Percentiles rank a stretch among this genome's conserved stretches.
phyloP scores from a whole-genome alignment of 352 stramenopile genomes.

The Pythium dissimile region DNA sequence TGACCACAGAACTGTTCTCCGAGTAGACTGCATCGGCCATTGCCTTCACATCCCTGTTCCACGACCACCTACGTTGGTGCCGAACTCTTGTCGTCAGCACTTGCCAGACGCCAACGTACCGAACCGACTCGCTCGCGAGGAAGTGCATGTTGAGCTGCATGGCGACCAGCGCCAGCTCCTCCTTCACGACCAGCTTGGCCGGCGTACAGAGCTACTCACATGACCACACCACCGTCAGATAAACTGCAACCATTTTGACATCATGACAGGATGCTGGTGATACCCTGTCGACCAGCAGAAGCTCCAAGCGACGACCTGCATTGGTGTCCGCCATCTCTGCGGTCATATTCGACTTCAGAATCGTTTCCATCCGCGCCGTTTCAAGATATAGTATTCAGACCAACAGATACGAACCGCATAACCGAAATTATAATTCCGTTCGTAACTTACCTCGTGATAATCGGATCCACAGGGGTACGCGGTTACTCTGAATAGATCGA shows the following conservation, averaged over 20 bases:
- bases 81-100: too few relatives aligned
- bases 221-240: neutral
- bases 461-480: neutral
- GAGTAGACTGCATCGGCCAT: neutral
- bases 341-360: neutral
- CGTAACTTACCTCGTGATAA: neutral
- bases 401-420: neutral
- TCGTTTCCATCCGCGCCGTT: neutral
- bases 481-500: neutral
- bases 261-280: too few relatives aligned
- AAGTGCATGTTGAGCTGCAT: slow-evolving; percentile 17
- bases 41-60: slow-evolving; percentile 1
- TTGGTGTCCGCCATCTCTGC: neutral
- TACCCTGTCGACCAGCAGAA: neutral
- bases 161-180: slow-evolving; percentile 14
- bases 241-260: neutral
- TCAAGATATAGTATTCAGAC: neutral
- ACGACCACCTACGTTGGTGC: neutral
- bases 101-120: slow-evolving; percentile 4
- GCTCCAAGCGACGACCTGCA: neutral
- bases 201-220: slow-evolving; percentile 10
- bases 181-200: slow-evolving; percentile 6
- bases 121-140: neutral
- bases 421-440: too few relatives aligned
- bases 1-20: slow-evolving; percentile 1